These are phyloP conservation scores for Pugionium cornutum DNA, from an alignment of 345 rosid species.

Conservation along the genomic window DNA sequence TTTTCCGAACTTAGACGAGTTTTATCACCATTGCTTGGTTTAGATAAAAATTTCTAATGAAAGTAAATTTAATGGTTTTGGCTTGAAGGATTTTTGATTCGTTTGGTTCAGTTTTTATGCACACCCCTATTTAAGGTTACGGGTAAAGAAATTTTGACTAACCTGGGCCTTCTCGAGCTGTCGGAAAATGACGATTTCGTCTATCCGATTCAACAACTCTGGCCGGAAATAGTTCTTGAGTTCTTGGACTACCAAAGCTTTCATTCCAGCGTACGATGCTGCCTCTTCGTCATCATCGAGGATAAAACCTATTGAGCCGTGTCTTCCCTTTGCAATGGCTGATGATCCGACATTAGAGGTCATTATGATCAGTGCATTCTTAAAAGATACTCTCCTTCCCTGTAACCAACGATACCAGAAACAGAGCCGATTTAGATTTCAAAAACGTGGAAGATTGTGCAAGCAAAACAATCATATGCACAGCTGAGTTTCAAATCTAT, in stretches of 20 bases:
- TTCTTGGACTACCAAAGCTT: constrained; percentile 76
- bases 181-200: constrained; percentile 89
- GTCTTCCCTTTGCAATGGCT: constrained; percentile 88
- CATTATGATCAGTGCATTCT: constrained; percentile 91
- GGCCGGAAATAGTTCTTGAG: constrained; percentile 91
- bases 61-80: too few relatives aligned
- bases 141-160: constrained; percentile 31
- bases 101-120: background rate
- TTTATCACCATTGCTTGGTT: too few relatives aligned
- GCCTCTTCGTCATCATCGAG: constrained; percentile 51
- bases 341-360: constrained; percentile 92
- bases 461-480: constrained; percentile 6
- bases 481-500: background rate
- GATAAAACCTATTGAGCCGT: constrained; percentile 66
- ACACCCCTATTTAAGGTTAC: background rate
- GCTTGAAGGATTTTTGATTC: too few relatives aligned
- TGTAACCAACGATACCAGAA: constrained; percentile 36
- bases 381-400: constrained; percentile 95
- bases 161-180: constrained; percentile 90
- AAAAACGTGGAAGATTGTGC: constrained; percentile 1
- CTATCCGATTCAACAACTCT: constrained; percentile 91
- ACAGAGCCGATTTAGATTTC: constrained; percentile 14
- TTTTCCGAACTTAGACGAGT: too few relatives aligned
- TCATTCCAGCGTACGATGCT: constrained; percentile 73
- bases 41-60: too few relatives aligned